Evolutionary conservation across 2,329 filamentous ascomycete species (phyloP).

Genomic region (Neospermospora avenae): DNA sequence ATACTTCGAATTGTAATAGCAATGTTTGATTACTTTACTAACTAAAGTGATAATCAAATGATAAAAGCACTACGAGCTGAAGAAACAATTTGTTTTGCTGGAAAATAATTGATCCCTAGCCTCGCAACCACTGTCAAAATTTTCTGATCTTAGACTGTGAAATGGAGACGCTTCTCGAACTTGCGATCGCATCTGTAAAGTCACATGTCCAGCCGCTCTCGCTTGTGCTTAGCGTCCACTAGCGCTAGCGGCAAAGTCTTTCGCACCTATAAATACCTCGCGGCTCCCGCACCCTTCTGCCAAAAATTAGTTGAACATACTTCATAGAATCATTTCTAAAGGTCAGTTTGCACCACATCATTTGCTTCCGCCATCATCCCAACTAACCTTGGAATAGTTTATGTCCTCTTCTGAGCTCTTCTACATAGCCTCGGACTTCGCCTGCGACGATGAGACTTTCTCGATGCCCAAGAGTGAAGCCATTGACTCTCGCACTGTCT

Average conservation of each 20-base stretch:
- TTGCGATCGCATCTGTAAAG: neutral
- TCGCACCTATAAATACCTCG: neutral
- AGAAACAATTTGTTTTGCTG: too few relatives aligned
- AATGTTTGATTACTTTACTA: too few relatives aligned
- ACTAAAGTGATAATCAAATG: too few relatives aligned
- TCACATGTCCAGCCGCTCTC: neutral
- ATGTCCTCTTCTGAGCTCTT: constrained; percentile 89
- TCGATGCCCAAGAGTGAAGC: constrained; percentile 87
- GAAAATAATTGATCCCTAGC: too few relatives aligned
- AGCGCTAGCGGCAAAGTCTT: neutral
- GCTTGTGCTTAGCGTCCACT: neutral
- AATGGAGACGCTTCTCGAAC: neutral
- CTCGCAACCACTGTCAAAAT: too few relatives aligned
- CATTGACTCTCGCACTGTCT: constrained; percentile 58
- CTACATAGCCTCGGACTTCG: constrained; percentile 85
- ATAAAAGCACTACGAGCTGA: too few relatives aligned
- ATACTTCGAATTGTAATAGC: too few relatives aligned
- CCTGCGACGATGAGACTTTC: constrained; percentile 88
- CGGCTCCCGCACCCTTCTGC: neutral
- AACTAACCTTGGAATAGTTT: constrained; percentile 61
- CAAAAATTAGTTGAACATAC: neutral
- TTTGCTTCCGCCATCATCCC: neutral
- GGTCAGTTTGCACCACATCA: neutral
- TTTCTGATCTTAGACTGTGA: too few relatives aligned
- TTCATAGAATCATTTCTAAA: constrained; percentile 6